Percentiles rank a stretch among this genome's conserved stretches.
Conservation (phyloP, 1,284 basidiomycete genomes). For the Abortiporus biennis region DNA sequence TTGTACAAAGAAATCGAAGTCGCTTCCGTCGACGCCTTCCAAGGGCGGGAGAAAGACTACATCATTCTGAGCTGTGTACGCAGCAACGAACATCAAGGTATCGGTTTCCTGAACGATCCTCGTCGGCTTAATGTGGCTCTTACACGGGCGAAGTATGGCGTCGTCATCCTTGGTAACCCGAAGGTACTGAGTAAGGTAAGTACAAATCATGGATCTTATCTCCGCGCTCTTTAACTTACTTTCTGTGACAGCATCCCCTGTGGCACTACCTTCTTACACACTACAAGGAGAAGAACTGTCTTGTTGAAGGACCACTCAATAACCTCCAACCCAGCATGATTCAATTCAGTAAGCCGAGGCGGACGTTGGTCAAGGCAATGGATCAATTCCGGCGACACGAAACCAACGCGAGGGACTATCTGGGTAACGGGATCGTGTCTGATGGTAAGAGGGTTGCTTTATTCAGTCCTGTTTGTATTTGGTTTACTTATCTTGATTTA, state of each 20-base stretch:
- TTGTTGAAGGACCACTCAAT: constrained; percentile 95
- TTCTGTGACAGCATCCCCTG: constrained; percentile 82
- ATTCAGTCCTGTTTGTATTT: constrained; percentile 8
- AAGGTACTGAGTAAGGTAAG: constrained; percentile 97
- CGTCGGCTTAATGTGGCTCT: constrained; percentile 95
- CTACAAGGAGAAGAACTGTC: constrained; percentile 93
- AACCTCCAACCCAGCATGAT: constrained; percentile 99
- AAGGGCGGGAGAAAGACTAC: constrained; percentile 99
- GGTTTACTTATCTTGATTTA: constrained; percentile 10
- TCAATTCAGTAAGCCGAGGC: constrained; percentile 94
- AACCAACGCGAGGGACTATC: constrained; percentile 73
- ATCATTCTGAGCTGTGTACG: constrained; percentile 99
- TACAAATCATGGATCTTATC: constrained; percentile 9
- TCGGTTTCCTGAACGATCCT: constrained; percentile 98
- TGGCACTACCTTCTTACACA: constrained; percentile 99
- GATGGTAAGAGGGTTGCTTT: constrained; percentile 37
- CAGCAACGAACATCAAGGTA: constrained; percentile 99
- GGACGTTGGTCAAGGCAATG: constrained; percentile 79
- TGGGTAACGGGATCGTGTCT: constrained; percentile 33
- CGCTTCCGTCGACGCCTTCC: constrained; percentile 98
- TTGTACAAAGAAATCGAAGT: constrained; percentile 99
- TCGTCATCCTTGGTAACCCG: constrained; percentile 97
- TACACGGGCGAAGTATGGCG: constrained; percentile 96
- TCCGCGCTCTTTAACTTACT: not conserved
- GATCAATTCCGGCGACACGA: constrained; percentile 90